Evolutionary conservation across 2,329 filamentous ascomycete species (phyloP).

Genomic region (Colletotrichum musicola): DNA sequence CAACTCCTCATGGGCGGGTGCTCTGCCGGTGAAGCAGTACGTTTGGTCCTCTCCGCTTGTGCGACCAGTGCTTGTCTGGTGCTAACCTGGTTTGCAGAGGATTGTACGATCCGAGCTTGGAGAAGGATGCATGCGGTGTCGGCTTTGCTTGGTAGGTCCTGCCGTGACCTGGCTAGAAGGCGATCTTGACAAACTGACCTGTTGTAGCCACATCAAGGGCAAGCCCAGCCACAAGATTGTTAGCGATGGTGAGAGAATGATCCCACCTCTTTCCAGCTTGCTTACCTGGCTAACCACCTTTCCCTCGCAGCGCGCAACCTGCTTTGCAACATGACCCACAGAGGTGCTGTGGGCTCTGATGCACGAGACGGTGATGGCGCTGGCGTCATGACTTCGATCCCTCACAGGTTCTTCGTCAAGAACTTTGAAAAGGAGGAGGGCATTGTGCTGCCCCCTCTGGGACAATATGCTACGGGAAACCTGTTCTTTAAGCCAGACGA

Average conservation of each 20-base stretch:
- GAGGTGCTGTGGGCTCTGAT: slow-evolving; percentile 97
- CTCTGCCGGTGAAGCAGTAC: slow-evolving; percentile 93
- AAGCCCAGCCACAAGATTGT: slow-evolving; percentile 98
- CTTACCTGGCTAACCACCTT: slow-evolving; percentile 8
- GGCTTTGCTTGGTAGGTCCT: slow-evolving; percentile 92
- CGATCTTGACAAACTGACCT: slow-evolving; percentile 41
- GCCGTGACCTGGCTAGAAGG: neutral
- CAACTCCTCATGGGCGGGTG: slow-evolving; percentile 90
- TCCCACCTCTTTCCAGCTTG: slow-evolving; percentile 47
- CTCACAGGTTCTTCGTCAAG: slow-evolving; percentile 98
- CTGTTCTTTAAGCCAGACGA: slow-evolving; percentile 98
- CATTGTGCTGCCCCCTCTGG: slow-evolving; percentile 86
- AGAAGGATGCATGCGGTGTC: slow-evolving; percentile 99
- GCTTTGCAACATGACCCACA: slow-evolving; percentile 99
- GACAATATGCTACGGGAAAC: slow-evolving; percentile 97
- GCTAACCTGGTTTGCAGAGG: slow-evolving; percentile 62
- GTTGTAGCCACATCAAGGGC: slow-evolving; percentile 91
- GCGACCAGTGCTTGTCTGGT: neutral
- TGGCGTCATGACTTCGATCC: slow-evolving; percentile 99
- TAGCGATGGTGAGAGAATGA: slow-evolving; percentile 83
- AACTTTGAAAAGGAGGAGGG: slow-evolving; percentile 94
- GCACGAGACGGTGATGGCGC: slow-evolving; percentile 97
- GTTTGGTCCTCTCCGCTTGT: slow-evolving; percentile 43
- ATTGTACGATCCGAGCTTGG: slow-evolving; percentile 94
- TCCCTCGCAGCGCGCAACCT: slow-evolving; percentile 81